Base-by-base conservation (phyloP, 2,329 filamentous ascomycete species). In the Chrysoporthe puriensis region DNA sequence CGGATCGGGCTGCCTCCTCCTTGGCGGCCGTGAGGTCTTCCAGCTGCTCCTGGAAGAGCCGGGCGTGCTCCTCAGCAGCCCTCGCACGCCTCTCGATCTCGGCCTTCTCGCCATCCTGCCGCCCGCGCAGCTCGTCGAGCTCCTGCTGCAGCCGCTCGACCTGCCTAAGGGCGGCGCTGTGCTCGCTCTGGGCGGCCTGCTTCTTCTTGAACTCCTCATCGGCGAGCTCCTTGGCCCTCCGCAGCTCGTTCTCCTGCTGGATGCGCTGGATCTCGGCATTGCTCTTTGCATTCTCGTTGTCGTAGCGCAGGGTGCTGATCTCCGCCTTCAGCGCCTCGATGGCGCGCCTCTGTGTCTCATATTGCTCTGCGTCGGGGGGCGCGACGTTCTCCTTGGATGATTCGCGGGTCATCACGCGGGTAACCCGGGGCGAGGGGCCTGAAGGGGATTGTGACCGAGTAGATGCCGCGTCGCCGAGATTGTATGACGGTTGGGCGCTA, bases 271-370 rank as follows among this genome's bases (percentile, higher is more conserved):
- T 86, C 67, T 97, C 93, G 73, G 92, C 90, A 75, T 98, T 95
- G 73, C 97, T 93, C 74, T 95, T 94, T 64, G 92, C 82, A 21
- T 92, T 95, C 74, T 94, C 92, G 72, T 97, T 85, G 68, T 95
- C 93, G 80, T 97, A 99, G 70, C 90, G 90, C 62, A 97, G 82
- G 0, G 93, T 92, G 70, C 94, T 96, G 54, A 98, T 84, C 78
- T 97, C 93, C 1, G 95, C 93, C 75, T 95, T 94, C 36, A 98
- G 84, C 71, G 94, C 91, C 74, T 98, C 94, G 69, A 85, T 86
- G 46, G 82, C 81, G 66, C 80, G 84, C 61, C 83, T 82, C 74
- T 86, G 86, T 58, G 81, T 83, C 74, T 89, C 86, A 74, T 88
- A 87, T 66, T 85, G 82, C 68, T 87, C 84, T n/a, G 83, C 83